These are phyloP conservation scores for Thoreauomyces humboldtii DNA, from an alignment of 192 early-diverging fungal genomes.

Conservation along the genomic window DNA sequence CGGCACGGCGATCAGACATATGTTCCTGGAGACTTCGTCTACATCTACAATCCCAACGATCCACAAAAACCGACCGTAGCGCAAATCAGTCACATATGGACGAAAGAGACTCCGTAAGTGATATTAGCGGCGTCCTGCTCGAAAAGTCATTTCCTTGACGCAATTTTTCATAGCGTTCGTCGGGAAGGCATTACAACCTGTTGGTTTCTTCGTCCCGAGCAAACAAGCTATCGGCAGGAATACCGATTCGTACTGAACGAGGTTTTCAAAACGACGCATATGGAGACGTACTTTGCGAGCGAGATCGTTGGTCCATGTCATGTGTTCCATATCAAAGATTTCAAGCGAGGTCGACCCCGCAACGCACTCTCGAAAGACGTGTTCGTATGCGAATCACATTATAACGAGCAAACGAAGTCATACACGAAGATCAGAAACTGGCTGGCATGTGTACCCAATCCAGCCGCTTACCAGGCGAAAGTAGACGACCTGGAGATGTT, in stretches of 20 bases:
- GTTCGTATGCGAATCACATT: slow-evolving; percentile 65
- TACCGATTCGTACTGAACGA: slow-evolving; percentile 62
- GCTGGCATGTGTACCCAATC: slow-evolving; percentile 51
- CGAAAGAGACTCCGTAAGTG: slow-evolving; percentile 37
- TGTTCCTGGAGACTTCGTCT: slow-evolving; percentile 61
- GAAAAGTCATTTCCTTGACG: no score
- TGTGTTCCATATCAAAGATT: slow-evolving; percentile 60
- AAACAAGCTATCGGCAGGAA: slow-evolving; percentile 59
- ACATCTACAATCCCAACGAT: slow-evolving; percentile 56
- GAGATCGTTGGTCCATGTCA: slow-evolving; percentile 63
- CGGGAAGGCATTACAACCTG: slow-evolving; percentile 44
- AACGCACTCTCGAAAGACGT: slow-evolving; percentile 43
- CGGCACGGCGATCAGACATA: not conserved
- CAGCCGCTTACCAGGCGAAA: slow-evolving; percentile 21
- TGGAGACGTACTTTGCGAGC: slow-evolving; percentile 47
- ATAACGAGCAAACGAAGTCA: slow-evolving; percentile 55
- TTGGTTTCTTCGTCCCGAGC: slow-evolving; percentile 68
- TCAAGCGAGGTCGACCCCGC: slow-evolving; percentile 50
- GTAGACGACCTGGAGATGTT: slow-evolving; percentile 31
- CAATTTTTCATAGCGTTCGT: not conserved
- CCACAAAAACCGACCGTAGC: slow-evolving; percentile 59
- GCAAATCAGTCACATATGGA: slow-evolving; percentile 52
- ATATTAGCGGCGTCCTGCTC: not conserved
- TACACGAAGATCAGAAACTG: slow-evolving; percentile 66
- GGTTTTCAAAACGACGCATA: slow-evolving; percentile 60